Evolutionary conservation across 495 filamentous ascomycete species (phyloP), one percentile per base, ranked within the genome.

Genomic region (Geoglossum glabrum): DNA sequence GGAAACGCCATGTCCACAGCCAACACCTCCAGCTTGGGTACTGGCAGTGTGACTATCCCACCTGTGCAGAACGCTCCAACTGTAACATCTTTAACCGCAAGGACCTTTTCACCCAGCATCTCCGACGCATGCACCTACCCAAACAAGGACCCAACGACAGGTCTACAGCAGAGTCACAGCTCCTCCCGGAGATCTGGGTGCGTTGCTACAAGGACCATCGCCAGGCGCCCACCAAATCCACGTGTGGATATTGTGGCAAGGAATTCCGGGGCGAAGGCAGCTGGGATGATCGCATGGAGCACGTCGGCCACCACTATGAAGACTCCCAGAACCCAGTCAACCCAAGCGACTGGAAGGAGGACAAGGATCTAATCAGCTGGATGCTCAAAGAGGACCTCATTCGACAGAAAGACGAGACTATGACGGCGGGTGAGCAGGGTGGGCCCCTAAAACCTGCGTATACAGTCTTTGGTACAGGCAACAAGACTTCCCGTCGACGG

Each of bases 221-320:
- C 23, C 57, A 71, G 0, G 70, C 84, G 0, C 90, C 90, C 0
- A 65, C 64, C 5, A 64, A 68, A 40, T 84, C 82, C 66, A 65
- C 57, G 13, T 97, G 90, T 61, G 79, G 82, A 1, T 83, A 83
- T 61, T 96, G 90, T 64, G 61, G 56, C 0, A 36, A 65, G 34
- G 58, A 62, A 6, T 97, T 95, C 62, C 66, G 70, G 2, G 86
- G 85, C 9, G 27, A 61, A 2, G 74, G 70, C 3, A 80, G 76
- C 28, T 96, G 89, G 89, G 85, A 95, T 57, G 73, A 80, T 49
- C 74, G 88, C 23, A 87, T 95, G 80, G 90, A 97, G 68, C 90
- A 97, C 67, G 83, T 95, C 10, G 90, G 85, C 0, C 79, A 81
- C 51, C 89, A 93, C 64, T 75, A 87, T 56, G 86, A 90, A 68